Evolutionary conservation across 345 rosid species (phyloP).

Genomic region (Eucalyptus victrix): DNA sequence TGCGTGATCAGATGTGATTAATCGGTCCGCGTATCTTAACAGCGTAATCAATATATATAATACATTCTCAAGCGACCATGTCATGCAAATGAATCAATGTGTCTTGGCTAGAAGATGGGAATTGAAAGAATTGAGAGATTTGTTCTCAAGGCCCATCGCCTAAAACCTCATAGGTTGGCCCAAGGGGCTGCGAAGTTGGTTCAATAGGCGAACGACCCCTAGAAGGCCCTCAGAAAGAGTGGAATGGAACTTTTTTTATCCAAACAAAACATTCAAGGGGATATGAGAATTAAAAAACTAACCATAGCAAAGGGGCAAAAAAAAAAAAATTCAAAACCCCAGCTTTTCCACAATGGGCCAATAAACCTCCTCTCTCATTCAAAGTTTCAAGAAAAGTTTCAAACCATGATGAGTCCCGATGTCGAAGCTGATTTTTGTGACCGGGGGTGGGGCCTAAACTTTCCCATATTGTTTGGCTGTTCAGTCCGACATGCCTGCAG

Average conservation of each 20-base stretch:
- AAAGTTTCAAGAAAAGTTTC: background rate
- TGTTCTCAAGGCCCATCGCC: background rate
- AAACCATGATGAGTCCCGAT: background rate
- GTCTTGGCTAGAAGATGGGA: background rate
- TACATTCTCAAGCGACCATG: background rate
- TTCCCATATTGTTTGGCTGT: background rate
- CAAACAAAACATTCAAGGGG: background rate
- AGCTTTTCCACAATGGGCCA: background rate
- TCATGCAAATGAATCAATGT: background rate
- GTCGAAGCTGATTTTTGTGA: background rate
- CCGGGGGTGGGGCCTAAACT: background rate
- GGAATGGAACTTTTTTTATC: background rate
- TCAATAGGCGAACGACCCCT: background rate
- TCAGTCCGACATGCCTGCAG: background rate
- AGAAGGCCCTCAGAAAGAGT: background rate
- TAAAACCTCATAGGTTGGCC: background rate
- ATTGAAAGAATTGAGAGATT: background rate
- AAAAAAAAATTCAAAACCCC: background rate
- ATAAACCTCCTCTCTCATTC: background rate
- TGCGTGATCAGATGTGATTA: fast-evolving
- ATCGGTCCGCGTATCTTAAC: background rate
- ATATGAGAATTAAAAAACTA: fast-evolving
- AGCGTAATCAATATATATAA: fast-evolving
- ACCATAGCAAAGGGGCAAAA: background rate
- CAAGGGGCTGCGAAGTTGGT: background rate